Evolutionary conservation across 768 basidiomycete species (phyloP), one percentile per base, ranked within the genome.

Genomic region (Baorangia bicolor): DNA sequence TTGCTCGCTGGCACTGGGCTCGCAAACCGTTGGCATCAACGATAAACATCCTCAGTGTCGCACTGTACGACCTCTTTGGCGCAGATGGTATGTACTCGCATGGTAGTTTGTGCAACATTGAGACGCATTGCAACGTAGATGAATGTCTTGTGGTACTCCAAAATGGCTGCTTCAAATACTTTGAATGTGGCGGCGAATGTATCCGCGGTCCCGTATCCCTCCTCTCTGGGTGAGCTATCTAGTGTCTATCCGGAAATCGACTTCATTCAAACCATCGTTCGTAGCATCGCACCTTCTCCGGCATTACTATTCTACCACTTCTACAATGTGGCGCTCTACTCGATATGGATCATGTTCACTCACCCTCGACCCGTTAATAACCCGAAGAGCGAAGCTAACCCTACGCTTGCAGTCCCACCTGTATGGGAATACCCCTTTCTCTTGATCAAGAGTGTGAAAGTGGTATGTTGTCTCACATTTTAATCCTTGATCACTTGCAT

Each of bases 141-240:
- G 81, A 85, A 44, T 74, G 76, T 20, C 81, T 91, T 10, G 77
- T 72, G 20, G 81, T 87, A 1, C 80, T 93, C 31, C 78, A 86
- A 51, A 84, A 79, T 2, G 97, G 96, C 0, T 98, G 97, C 72
- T 97, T 99, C 81, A 93, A 92, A 67, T 99, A 98, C 74, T 97
- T 99, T 63, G 93, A 96, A 69, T 80, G 84, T 5, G 97, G 97
- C 14, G 97, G 97, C 1, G 85, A 92, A 62, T 92, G 92, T 62
- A 71, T 98, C 51, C 79, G 82, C 41, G 97, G 90, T 1, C 97
- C 97, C 1, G 94, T 98, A 10, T 88, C 87, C 10, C 80, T 99
- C 5, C 84, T 99, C 12, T 86, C 94, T 16, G 95, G 85, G 93
- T 94, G 65, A 56, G 85, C 75, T n/a, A 49, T 25, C 18, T 40